Evolutionary conservation across 2,329 filamentous ascomycete species (phyloP).

Genomic region (Aureobasidium melanogenum): DNA sequence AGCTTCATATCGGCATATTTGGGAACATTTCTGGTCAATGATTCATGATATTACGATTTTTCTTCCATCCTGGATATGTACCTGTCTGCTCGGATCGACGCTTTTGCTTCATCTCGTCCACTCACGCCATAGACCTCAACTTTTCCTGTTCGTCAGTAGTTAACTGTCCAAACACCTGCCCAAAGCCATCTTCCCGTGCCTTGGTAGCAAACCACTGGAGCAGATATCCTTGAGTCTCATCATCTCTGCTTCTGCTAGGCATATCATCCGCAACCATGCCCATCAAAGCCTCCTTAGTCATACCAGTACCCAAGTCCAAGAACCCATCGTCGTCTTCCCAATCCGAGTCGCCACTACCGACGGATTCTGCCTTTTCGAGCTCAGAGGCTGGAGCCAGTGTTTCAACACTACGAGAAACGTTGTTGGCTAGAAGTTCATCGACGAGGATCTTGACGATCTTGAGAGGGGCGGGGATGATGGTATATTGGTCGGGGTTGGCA

Average conservation of each 20-base stretch:
- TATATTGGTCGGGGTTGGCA: slow-evolving; percentile 83
- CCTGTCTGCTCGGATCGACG: not conserved
- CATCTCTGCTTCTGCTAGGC: slow-evolving; percentile 56
- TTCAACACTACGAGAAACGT: slow-evolving; percentile 40
- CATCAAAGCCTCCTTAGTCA: slow-evolving; percentile 65
- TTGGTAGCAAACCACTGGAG: slow-evolving; percentile 65
- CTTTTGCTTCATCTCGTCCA: not conserved
- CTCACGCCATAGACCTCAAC: slow-evolving; percentile 26
- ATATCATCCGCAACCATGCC: slow-evolving; percentile 52
- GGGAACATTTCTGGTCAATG: too few species aligned
- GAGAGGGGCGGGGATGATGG: slow-evolving; percentile 73
- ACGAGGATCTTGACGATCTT: slow-evolving; percentile 96
- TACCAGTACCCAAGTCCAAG: slow-evolving; percentile 59
- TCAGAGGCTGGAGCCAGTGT: slow-evolving; percentile 47
- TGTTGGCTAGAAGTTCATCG: slow-evolving; percentile 77
- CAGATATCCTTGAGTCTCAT: slow-evolving; percentile 82
- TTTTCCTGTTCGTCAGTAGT: slow-evolving; percentile 47
- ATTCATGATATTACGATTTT: too few species aligned
- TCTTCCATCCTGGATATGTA: not conserved
- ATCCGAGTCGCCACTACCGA: slow-evolving; percentile 53
- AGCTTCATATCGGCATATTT: too few species aligned
- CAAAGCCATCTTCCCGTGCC: slow-evolving; percentile 46
- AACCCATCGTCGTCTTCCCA: slow-evolving; percentile 79
- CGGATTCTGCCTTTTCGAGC: slow-evolving; percentile 55
- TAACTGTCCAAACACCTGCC: slow-evolving; percentile 45